Percentiles rank a stretch among this genome's conserved stretches.
These are phyloP conservation scores for Phytophthora hybrid DNA, from an alignment of 352 stramenopile genomes.

Conservation along the genomic window DNA sequence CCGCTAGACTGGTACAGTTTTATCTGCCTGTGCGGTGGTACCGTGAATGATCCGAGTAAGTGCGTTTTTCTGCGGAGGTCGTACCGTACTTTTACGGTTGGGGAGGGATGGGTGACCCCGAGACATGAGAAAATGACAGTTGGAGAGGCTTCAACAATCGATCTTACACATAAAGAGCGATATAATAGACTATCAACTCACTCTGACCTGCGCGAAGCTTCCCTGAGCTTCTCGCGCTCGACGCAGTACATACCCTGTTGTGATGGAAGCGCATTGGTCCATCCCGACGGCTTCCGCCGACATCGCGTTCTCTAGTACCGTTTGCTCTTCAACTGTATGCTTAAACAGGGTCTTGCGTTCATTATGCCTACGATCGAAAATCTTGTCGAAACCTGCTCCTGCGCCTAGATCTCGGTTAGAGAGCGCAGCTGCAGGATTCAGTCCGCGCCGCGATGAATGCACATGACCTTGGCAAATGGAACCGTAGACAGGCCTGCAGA, in stretches of 20 bases:
- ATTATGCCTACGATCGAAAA: not conserved
- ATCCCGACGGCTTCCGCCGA: not conserved
- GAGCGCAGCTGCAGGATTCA: not conserved
- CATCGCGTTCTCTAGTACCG: not conserved
- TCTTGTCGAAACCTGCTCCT: not conserved
- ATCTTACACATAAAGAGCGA: not conserved
- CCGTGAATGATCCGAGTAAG: not conserved
- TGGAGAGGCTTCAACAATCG: not conserved
- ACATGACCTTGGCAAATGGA: not conserved
- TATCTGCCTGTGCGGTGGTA: not conserved
- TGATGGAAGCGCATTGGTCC: too few relatives aligned
- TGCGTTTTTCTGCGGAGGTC: not conserved
- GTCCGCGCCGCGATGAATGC: not conserved
- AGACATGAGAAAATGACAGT: not conserved
- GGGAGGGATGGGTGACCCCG: not conserved
- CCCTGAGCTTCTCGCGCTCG: not conserved
- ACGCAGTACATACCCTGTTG: not conserved
- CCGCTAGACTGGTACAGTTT: constrained; percentile 13
- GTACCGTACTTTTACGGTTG: not conserved
- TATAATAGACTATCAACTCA: not conserved
- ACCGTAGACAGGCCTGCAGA: constrained; percentile 4
- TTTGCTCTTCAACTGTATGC: not conserved
- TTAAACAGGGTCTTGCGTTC: not conserved
- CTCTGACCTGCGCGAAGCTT: not conserved
- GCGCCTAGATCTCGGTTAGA: not conserved